These are phyloP conservation scores for Verticillium longisporum DNA, from an alignment of 2,329 filamentous ascomycete genomes.

Conservation along the genomic window DNA sequence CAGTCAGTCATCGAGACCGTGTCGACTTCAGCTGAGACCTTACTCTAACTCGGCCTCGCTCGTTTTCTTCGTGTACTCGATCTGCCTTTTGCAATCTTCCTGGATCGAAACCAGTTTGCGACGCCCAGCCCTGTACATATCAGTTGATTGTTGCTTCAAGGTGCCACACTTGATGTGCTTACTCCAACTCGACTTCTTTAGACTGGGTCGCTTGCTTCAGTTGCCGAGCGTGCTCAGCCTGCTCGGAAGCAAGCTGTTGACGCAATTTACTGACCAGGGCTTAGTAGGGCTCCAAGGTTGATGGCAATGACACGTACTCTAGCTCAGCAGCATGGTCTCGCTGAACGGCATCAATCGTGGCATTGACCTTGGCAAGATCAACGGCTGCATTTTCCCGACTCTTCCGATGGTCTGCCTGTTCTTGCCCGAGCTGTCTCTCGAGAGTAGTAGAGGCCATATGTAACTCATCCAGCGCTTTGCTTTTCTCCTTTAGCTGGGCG, in stretches of 20 bases:
- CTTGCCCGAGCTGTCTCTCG: conserved; percentile 57
- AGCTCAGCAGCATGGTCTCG: conserved; percentile 62
- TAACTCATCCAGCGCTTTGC: conserved; percentile 39
- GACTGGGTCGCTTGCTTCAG: conserved; percentile 22
- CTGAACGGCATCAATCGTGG: conserved; percentile 64
- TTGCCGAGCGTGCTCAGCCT: conserved; percentile 20
- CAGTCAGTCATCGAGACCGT: not conserved
- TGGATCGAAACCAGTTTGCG: conserved; percentile 4
- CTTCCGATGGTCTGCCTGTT: conserved; percentile 64
- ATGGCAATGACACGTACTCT: conserved; percentile 29
- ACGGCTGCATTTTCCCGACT: conserved; percentile 50
- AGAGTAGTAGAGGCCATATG: conserved; percentile 39
- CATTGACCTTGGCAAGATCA: conserved; percentile 52
- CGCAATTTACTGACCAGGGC: not conserved
- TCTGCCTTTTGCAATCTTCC: conserved; percentile 6
- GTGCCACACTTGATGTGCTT: not conserved
- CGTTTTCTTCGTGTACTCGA: not conserved
- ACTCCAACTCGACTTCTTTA: not conserved
- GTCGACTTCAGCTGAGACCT: not conserved
- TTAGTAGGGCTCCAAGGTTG: not conserved
- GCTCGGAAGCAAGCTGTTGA: conserved; percentile 15
- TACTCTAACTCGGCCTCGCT: conserved; percentile 1
- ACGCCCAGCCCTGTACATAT: not conserved
- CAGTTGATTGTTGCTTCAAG: not conserved
- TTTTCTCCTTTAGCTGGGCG: conserved; percentile 68